Base-by-base conservation (phyloP, 805 yeast species). In the Metschnikowia baotianmanensis region DNA sequence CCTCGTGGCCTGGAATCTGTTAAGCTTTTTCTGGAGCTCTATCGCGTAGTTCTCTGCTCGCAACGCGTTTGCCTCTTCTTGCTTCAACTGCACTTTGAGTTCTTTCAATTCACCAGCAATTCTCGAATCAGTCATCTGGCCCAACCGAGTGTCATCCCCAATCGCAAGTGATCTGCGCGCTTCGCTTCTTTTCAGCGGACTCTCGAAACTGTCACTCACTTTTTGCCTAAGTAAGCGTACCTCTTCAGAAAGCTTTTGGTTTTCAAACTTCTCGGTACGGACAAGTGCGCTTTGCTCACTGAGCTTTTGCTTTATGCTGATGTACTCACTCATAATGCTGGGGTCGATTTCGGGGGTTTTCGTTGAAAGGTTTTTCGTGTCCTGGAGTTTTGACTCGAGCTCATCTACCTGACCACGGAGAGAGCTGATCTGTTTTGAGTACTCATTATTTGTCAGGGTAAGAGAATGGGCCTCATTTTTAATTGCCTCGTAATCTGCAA, bases 161-260 rank as follows among this genome's bases (percentile, higher is more conserved):
- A 61, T 47, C 6, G 66, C 64, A 31, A 65, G 36, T 1, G 71
- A 65, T 24, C 67, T 51, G 40, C 69, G 40, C 11, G 52, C 50
- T 18, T 46, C 48, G 31, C 50, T 42, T 17, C 55, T 34, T 26
- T 50, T 48, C 48, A 48, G 47, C 5, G 53, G 54, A 24, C 52
- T 50, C 22, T 52, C 50, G 13, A 50, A 48, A 23, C 22, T 41
- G 24, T 40, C 52, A 15, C 43, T 42, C 47, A 46, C 53, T 49
- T 45, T 37, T 2, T 82, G 75, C 48, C 82, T 83, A 11, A 85
- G 59, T 50, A 83, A 63, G 23, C 73, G 71, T 37, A 82, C 53
- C 44, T 83, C 87, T 32, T 83, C 79, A 18, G 69, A 63, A 31
- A 82, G 57, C 43, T 61, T 74, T 58, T 52, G 67, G 38, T 67